Base-by-base conservation (phyloP, 768 basidiomycete species). In the Leucosporidium yakuticum region DNA sequence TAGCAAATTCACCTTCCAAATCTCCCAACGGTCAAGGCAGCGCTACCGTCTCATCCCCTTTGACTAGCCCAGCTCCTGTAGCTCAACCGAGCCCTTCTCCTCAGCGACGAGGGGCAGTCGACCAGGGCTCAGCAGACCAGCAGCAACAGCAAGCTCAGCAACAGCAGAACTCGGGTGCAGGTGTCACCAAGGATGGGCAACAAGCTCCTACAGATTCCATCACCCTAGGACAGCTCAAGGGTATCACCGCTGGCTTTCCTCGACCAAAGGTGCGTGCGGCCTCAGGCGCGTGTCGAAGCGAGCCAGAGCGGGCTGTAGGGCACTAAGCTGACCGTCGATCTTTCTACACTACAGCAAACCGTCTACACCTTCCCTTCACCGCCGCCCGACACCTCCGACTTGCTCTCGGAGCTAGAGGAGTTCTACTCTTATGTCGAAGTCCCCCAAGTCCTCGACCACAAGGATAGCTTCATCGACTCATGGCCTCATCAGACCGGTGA, bases 371-470 rank as follows among this genome's bases (percentile, higher is more conserved):
- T 70, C 67, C 73, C 73, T 20, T 64, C 67, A 1, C 73, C 73
- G 0, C 73, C 73, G 1, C 69, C 73, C 48, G 94, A 98, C 78
- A 93, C 95, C 76, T 91, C 96, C 79, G 93, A 90, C 7, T 86
- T 97, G 25, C 87, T 95, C 84, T 88, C 89, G 75, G 96, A 99
- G 78, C 87, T 99, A 49, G 90, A 97, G 67, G 96, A 99, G 79
- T 97, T 98, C 80, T 98, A 95, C 79, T 91, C 91, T 27, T 99
- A 96, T 79, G 87, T 91, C 69, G 95, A 97, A 81, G 90, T 92
- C 85, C 85, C 89, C 0, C 90, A 93, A 77, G 87, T 92, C 27
- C 86, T 70, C 50, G 69, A 64, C 70, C 63, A 68, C 72, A 65
- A 65, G 57, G 69, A 57, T 56, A 71, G 63, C n/a, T 75, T 57